Base-by-base conservation (phyloP, 768 basidiomycete species). In the Collybia nuda region DNA sequence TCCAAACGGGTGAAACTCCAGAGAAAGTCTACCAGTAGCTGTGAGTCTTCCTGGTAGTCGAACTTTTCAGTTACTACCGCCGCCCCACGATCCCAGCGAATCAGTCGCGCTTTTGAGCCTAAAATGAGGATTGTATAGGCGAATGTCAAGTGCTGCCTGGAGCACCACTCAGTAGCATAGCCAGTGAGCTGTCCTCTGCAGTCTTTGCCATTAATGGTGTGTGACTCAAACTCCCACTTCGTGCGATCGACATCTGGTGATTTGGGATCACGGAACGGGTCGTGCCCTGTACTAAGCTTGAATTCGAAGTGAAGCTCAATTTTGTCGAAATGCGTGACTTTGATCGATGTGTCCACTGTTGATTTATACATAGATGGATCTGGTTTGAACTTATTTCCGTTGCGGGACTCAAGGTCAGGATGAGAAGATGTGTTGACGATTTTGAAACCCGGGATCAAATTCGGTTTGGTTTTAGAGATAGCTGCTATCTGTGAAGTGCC, bases 71-170 rank as follows among this genome's bases (percentile, higher is more conserved):
- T 56, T 2, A 69, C 66, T 9, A 72, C 55, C 0, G 53, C 57
- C 4, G 67, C 72, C 1, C 65, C 51, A 2, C 70, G 62, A 47
- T 74, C 72, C 53, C 62, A 59, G 6, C 63, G 60, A 19, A 74
- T 56, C 35, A 73, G 48, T 2, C 69, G 64, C 8, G 54, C 67
- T n/a, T 44, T 47, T 0, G 53, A 51, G 24, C 62, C 60, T 12
- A 40, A 56, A 17, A 74, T 51, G 24, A 55, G 57, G 37, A 71
- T 24, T 0, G 64, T 56, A 55, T 68, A 71, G 6, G 52, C 37
- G 37, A 58, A 62, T 0, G 49, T 53, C 5, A 70, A 66, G 40
- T 61, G 59, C 44, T 70, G 71, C 11, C 59, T 51, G 14, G 54
- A 43, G 32, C 50, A 54, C 32, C 55, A 45, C 7, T 60, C 60